These are phyloP conservation scores for Ganoderma boninense DNA, from an alignment of 1,284 basidiomycete species.

Conservation along the genomic window DNA sequence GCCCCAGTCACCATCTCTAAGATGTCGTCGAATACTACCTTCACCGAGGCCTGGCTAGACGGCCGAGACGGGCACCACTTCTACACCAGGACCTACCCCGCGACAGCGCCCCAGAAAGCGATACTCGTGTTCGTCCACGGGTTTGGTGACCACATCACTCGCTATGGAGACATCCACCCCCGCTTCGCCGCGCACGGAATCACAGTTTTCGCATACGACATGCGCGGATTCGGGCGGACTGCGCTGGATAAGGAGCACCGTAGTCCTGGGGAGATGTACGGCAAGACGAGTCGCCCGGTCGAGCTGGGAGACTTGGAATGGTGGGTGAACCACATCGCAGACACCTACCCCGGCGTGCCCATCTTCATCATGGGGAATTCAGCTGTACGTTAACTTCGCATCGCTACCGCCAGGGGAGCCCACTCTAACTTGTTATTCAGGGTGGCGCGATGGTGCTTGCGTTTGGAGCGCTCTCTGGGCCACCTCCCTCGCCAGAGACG, in stretches of 20 bases:
- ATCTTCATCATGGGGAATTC: slow-evolving; percentile 85
- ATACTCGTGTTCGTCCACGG: slow-evolving; percentile 86
- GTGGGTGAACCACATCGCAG: slow-evolving; percentile 64
- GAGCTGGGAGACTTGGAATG: slow-evolving; percentile 77
- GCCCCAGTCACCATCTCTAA: not conserved
- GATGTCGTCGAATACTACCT: not conserved
- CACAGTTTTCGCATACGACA: slow-evolving; percentile 82
- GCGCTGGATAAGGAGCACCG: slow-evolving; percentile 61
- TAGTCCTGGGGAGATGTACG: slow-evolving; percentile 62
- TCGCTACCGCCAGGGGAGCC: no score
- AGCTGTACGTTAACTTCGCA: slow-evolving; percentile 59
- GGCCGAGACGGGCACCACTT: slow-evolving; percentile 34
- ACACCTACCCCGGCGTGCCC: slow-evolving; percentile 55
- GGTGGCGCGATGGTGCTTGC: not conserved
- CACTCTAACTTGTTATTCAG: not conserved
- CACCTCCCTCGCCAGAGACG: slow-evolving; percentile 48
- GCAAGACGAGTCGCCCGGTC: slow-evolving; percentile 72
- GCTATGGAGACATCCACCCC: slow-evolving; percentile 76
- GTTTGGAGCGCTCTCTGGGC: slow-evolving; percentile 43
- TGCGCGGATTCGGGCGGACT: slow-evolving; percentile 87
- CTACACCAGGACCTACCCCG: slow-evolving; percentile 49
- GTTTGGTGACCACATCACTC: slow-evolving; percentile 80
- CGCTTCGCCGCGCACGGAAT: slow-evolving; percentile 64
- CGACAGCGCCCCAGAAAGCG: slow-evolving; percentile 61
- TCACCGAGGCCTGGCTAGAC: not conserved